Conservation (phyloP, 139 green algal species). For the Chlamydomonas schloesseri region DNA sequence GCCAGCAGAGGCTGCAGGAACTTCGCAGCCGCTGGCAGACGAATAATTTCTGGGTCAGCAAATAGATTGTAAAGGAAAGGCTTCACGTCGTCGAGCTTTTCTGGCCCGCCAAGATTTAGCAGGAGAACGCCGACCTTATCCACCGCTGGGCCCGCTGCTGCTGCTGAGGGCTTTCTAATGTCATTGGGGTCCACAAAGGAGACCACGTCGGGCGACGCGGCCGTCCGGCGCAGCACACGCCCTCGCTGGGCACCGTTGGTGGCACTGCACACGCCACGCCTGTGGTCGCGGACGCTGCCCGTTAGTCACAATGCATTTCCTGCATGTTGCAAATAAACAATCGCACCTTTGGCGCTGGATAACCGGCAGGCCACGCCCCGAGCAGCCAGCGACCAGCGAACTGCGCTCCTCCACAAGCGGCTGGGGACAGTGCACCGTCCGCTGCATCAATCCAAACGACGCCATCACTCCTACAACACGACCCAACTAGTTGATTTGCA, state of each 20-base stretch:
- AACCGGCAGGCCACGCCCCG: background rate
- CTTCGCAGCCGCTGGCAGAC: conserved; percentile 61
- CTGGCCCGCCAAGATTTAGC: conserved; percentile 97
- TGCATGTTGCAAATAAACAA: background rate
- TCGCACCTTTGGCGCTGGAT: conserved; percentile 7
- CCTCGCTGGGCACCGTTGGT: no score
- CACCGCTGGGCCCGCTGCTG: conserved; percentile 1
- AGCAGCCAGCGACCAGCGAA: conserved; percentile 5
- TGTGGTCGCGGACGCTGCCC: no score
- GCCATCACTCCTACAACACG: background rate
- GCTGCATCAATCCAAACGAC: conserved; percentile 27
- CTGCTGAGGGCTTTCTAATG: background rate
- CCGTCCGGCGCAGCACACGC: background rate
- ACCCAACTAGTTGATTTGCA: no score
- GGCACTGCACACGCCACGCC: conserved; percentile 3
- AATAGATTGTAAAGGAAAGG: conserved; percentile 99
- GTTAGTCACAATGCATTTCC: background rate
- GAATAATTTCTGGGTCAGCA: conserved; percentile 97
- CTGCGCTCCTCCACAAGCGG: background rate
- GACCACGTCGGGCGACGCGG: conserved; percentile 21
- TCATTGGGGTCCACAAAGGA: conserved; percentile 17
- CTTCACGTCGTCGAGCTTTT: conserved; percentile 96
- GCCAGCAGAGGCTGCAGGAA: conserved; percentile 93
- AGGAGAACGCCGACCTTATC: conserved; percentile 94
- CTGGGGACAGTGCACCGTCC: conserved; percentile 1